Evolutionary conservation across 495 filamentous ascomycete species (phyloP), one percentile per base, ranked within the genome.

Genomic region (Talaromyces nanjingensis): DNA sequence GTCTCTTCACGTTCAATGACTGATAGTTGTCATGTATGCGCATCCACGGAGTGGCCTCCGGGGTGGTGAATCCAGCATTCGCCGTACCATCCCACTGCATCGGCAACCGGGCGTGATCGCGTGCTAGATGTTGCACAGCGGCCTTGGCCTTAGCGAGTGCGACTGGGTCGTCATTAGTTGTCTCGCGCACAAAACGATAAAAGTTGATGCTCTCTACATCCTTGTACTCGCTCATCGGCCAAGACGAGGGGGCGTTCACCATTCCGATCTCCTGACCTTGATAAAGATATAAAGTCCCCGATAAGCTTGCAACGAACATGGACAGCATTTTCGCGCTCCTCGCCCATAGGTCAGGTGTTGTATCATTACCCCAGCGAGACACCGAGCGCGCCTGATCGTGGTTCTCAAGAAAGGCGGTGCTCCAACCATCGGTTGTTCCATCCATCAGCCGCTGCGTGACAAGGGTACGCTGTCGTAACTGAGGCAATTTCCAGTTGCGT

Each of bases 101-200:
- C 0, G 87, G 87, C 11, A 81, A 71, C 8, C 87, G 76, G 3
- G 84, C 78, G 65, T 90, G 79, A 64, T 90, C 87, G n/a, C 87
- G 78, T 0, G 83, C 83, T 58, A 81, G 74, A 31, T 77, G 71
- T 60, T 80, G 74, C 34, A 87, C 45, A 0, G 76, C 68, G 12
- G 72, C 63, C 59, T 77, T 69, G 0, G 74, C 79, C 1, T 72
- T 68, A 42, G 68, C 72, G 14, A 85, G 63, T 5, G 67, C 71
- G 14, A 70, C 64, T 12, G 72, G 69, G 37, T 83, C 71, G 14
- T 72, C 64, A 18, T 54, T 57, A 0, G 71, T 64, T 2, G 66
- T 11, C 18, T 69, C 65, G 37, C 68, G 62, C 8, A 67, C 68
- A 65, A 78, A 77, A 20, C 78, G 73, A 70, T 78, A 84, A 60